Evolutionary conservation across 768 basidiomycete species (phyloP).

Genomic region (Hypsizygus marmoreus): DNA sequence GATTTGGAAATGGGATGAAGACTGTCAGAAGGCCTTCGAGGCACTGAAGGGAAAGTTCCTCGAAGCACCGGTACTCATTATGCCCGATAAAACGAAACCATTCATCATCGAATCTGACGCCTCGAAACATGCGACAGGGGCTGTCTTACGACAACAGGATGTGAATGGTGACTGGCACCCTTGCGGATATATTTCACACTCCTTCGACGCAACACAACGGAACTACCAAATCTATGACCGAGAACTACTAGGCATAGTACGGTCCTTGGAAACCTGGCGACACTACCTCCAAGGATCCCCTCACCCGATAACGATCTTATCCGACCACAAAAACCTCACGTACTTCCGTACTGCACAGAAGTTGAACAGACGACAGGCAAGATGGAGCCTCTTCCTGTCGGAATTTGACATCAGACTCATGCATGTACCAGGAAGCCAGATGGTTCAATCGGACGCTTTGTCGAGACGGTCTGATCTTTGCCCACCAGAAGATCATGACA

Average conservation of each 20-base stretch:
- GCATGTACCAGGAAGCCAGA: too few species aligned
- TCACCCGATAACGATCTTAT: too few species aligned
- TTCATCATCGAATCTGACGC: slow-evolving; percentile 12
- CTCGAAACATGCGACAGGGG: slow-evolving; percentile 13
- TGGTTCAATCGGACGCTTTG: too few species aligned
- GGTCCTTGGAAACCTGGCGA: slow-evolving; percentile 23
- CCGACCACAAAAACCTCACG: too few species aligned
- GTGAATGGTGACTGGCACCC: slow-evolving; percentile 24
- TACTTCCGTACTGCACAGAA: too few species aligned
- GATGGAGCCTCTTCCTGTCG: too few species aligned
- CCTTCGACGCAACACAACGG: slow-evolving; percentile 27
- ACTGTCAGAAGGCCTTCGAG: slow-evolving; percentile 26
- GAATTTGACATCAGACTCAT: too few species aligned
- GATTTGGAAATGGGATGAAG: slow-evolving; percentile 1
- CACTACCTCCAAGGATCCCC: slow-evolving; percentile 19
- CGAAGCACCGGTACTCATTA: slow-evolving; percentile 24
- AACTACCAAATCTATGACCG: slow-evolving; percentile 46
- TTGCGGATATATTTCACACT: slow-evolving; percentile 26
- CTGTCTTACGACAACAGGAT: slow-evolving; percentile 23
- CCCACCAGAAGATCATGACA: too few species aligned
- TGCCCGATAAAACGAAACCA: slow-evolving; percentile 2
- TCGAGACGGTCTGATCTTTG: too few species aligned
- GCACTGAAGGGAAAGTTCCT: slow-evolving; percentile 27
- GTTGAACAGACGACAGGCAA: too few species aligned
- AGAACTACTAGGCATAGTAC: slow-evolving; percentile 46